Evolutionary conservation across 805 yeast species (phyloP).

Genomic region (Vanderwaltozyma polyspora): DNA sequence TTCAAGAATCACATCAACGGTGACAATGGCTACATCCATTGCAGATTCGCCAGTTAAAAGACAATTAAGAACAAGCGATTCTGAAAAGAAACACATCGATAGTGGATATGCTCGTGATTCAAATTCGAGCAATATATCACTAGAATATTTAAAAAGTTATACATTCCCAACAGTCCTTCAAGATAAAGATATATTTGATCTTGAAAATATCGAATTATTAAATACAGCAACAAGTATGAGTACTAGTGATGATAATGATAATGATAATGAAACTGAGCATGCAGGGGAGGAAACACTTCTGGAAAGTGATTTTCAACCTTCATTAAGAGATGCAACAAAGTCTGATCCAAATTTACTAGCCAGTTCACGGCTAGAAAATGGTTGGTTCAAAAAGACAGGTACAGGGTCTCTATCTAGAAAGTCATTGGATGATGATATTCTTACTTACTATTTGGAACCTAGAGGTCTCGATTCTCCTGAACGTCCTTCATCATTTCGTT

Average conservation of each 20-base stretch:
- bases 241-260: neutral
- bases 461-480: conserved; percentile 16
- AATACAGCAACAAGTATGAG: neutral
- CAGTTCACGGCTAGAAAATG: conserved; percentile 11
- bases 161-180: conserved; percentile 24
- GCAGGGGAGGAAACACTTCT: too few species aligned
- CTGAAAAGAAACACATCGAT: conserved; percentile 8
- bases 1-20: conserved; percentile 19
- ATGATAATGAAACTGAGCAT: neutral
- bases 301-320: neutral
- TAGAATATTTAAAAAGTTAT: conserved; percentile 20
- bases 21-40: conserved; percentile 24
- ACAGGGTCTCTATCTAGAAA: neutral
- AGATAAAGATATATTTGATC: conserved; percentile 5
- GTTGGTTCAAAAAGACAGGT: conserved; percentile 7
- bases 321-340: conserved; percentile 4
- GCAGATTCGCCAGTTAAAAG: conserved; percentile 9
- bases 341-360: conserved; percentile 13
- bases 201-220: neutral
- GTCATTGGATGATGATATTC: conserved; percentile 17
- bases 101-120: conserved; percentile 5
- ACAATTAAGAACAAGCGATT: conserved; percentile 6
- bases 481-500: neutral
- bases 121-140: conserved; percentile 11
- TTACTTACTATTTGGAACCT: conserved; percentile 19